Base-by-base conservation (phyloP, 2,329 filamentous ascomycete genomes). In the Volutella citrinella region DNA sequence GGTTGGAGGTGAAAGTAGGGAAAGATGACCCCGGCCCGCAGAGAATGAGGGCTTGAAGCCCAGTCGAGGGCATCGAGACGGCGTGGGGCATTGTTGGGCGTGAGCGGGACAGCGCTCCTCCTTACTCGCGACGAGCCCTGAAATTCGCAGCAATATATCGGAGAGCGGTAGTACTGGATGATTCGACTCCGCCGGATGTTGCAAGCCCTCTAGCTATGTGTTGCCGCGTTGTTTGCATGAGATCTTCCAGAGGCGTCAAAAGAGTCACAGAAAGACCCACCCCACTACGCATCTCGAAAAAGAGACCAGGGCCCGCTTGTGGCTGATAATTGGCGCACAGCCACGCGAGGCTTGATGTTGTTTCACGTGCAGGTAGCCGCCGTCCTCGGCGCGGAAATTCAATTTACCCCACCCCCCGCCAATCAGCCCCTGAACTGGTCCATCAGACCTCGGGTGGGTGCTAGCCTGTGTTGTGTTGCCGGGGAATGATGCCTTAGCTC, bases 11-110 rank as follows among this genome's bases (percentile, higher is more conserved):
- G 58, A 93, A 91, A 2, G 87, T 91, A 27, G 84, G 81, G 48
- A 93, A 84, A 0, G 84, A 89, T 8, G 83, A 86, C 34, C 87
- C 87, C 16, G 87, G 87, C 5, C 87, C 87, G 57, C 87, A 93
- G 30, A 93, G 74, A 38, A 93, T 87, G 46, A 93, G 66, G 51
- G 86, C 87, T 69, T 91, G 86, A 48, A 93, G 81, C 66, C 85
- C 85, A 38, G 84, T 79, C 38, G 82, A 74, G 51, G 85, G 82
- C 68, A 84, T 80, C 17, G 80, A 74, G 32, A 79, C 76, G 40
- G 84, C 84, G 70, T 89, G 85, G 54, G 85, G 85, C 85, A 90
- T 89, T 32, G 45, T 36, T 25, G 34, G 33, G 33, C 36, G 39
- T 42, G 30, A 34, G 42, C 29, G 20, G 17, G 25, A 7, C 30